phyloP scores from a whole-genome alignment of 140 eudicot species.

The Erigeron philadelphicus region DNA sequence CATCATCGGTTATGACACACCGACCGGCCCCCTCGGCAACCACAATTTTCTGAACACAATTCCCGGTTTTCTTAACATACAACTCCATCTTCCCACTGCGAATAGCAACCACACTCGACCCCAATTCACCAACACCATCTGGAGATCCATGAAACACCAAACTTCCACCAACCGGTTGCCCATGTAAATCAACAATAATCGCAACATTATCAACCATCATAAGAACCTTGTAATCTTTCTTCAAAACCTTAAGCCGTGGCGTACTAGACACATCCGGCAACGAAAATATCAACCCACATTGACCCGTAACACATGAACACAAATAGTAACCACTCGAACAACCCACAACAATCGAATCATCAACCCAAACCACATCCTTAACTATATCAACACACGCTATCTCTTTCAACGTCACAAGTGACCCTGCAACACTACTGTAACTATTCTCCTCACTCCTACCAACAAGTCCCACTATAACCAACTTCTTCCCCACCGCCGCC shows the following conservation, averaged over 20 bases:
- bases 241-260: constrained; percentile 58
- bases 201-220: constrained; percentile 94
- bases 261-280: constrained; percentile 54
- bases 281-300: constrained; percentile 61
- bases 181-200: constrained; percentile 54
- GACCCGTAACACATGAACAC: constrained; percentile 59
- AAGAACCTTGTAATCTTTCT: constrained; percentile 52
- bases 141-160: constrained; percentile 72
- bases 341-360: constrained; percentile 69
- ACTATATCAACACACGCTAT: constrained; percentile 57
- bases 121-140: constrained; percentile 59
- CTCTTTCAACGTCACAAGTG: constrained; percentile 60
- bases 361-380: constrained; percentile 61
- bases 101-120: constrained; percentile 45
- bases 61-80: constrained; percentile 64
- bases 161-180: constrained; percentile 95
- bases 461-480: constrained; percentile 62
- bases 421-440: constrained; percentile 41
- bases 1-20: constrained; percentile 52
- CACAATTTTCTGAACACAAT: constrained; percentile 52
- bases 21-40: constrained; percentile 38
- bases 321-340: constrained; percentile 62
- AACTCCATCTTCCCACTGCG: constrained; percentile 58
- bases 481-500: constrained; percentile 57
- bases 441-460: constrained; percentile 29